These are phyloP conservation scores for Pleodorina starrii DNA, from an alignment of 139 green algal genomes.

Conservation along the genomic window DNA sequence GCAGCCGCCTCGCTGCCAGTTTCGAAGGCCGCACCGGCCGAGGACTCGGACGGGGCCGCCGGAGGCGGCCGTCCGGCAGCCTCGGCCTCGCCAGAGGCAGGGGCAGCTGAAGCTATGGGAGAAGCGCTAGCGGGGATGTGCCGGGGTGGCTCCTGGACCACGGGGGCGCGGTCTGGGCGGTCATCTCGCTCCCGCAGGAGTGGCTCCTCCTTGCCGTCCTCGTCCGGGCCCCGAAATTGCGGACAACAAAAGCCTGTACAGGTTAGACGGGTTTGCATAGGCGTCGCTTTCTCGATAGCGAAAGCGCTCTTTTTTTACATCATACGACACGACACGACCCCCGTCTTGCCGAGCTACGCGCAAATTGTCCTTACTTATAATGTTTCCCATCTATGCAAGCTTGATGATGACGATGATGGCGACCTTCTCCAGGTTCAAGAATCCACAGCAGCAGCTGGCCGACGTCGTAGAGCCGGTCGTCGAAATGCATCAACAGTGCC, in stretches of 20 bases:
- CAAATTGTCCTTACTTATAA: slow-evolving; percentile 18
- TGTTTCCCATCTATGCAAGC: slow-evolving; percentile 29
- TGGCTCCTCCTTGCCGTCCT: background rate
- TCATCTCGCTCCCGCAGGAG: slow-evolving; percentile 6
- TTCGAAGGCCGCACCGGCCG: background rate
- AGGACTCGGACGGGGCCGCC: background rate
- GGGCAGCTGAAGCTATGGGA: background rate
- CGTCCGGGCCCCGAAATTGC: background rate
- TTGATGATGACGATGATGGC: background rate
- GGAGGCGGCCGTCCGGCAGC: background rate
- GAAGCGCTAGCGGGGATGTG: background rate
- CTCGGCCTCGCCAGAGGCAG: background rate
- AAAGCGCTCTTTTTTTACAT: background rate
- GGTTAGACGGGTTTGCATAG: background rate
- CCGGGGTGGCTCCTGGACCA: slow-evolving; percentile 2
- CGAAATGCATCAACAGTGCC: background rate
- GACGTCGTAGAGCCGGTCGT: background rate
- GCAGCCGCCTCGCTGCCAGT: background rate
- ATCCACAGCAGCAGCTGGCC: background rate
- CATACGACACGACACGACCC: background rate
- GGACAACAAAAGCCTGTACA: slow-evolving; percentile 6
- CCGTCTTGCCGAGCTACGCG: background rate
- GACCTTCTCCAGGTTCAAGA: background rate
- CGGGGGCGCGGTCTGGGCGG: background rate
- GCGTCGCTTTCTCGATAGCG: background rate